Evolutionary conservation across 225 moss, liverwort and hornwort genomes (phyloP).

Genomic region (Anthoceros angustus): DNA sequence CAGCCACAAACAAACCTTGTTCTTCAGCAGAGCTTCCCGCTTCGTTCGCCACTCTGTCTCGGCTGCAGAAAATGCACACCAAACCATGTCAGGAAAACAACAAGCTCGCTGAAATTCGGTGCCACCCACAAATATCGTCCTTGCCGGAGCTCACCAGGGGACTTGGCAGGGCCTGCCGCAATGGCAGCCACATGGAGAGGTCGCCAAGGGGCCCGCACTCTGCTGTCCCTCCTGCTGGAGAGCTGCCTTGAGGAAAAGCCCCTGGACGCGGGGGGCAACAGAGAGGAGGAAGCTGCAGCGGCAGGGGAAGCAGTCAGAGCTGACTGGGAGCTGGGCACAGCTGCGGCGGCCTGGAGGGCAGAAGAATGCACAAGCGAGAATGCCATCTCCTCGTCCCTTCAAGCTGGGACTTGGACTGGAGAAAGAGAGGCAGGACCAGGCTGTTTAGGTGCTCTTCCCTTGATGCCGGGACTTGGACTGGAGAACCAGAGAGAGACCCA

Average conservation of each 20-base stretch:
- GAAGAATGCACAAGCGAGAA: background rate
- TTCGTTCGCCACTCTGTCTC: slow-evolving; percentile 49
- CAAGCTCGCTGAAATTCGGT: background rate
- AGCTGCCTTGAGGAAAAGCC: background rate
- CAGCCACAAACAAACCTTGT: slow-evolving; percentile 12
- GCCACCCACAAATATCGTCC: too few species aligned
- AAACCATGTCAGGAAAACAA: background rate
- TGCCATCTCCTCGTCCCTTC: background rate
- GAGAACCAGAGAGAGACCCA: too few species aligned
- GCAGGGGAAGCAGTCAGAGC: background rate
- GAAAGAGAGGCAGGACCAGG: too few species aligned
- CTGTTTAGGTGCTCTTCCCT: too few species aligned
- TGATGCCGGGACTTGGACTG: too few species aligned
- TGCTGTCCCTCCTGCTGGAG: background rate
- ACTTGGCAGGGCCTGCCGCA: slow-evolving; percentile 42
- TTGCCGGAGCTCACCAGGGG: slow-evolving; percentile 9
- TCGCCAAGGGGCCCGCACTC: slow-evolving; percentile 10
- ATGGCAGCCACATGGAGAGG: slow-evolving; percentile 31
- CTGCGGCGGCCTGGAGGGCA: background rate
- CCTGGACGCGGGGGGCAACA: slow-evolving; percentile 4
- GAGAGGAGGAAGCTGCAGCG: slow-evolving; percentile 5
- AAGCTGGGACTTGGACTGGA: too few species aligned
- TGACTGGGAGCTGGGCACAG: background rate
- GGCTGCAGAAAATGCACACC: slow-evolving; percentile 5
- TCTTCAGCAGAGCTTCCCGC: slow-evolving; percentile 40